Conservation (phyloP, 1,284 basidiomycete species). For the Marasmius sp. region DNA sequence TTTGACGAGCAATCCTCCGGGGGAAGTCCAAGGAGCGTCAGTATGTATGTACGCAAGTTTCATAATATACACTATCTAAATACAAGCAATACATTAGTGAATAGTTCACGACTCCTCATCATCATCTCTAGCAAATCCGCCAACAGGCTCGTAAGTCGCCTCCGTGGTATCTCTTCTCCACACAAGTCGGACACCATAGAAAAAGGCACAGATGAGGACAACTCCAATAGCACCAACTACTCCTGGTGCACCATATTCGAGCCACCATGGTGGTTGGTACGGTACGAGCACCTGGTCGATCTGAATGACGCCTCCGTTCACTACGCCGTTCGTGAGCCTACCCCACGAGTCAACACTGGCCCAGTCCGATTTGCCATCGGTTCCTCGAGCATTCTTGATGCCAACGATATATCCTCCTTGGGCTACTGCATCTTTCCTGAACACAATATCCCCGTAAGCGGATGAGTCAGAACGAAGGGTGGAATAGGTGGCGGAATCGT, state of each 20-base stretch:
- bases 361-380: slow-evolving; percentile 68
- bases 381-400: slow-evolving; percentile 85
- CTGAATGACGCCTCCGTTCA: slow-evolving; percentile 83
- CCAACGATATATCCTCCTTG: slow-evolving; percentile 70
- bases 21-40: background rate
- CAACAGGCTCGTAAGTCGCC: slow-evolving; percentile 82
- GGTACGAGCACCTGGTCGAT: slow-evolving; percentile 85
- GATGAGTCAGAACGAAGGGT: slow-evolving; percentile 68
- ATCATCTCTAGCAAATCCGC: slow-evolving; percentile 70
- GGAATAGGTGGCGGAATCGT: slow-evolving; percentile 69
- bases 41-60: background rate
- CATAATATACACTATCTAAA: slow-evolving; percentile 5
- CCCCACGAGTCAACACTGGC: slow-evolving; percentile 83
- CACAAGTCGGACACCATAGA: slow-evolving; percentile 61
- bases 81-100: background rate
- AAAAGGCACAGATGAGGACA: slow-evolving; percentile 64
- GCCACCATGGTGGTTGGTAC: slow-evolving; percentile 84
- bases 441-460: slow-evolving; percentile 79
- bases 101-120: slow-evolving; percentile 34
- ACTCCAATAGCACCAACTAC: slow-evolving; percentile 58
- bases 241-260: slow-evolving; percentile 64
- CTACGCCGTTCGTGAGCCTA: slow-evolving; percentile 68
- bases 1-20: no score
- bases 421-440: slow-evolving; percentile 58
- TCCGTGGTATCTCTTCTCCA: slow-evolving; percentile 76